These are phyloP conservation scores for Populus simonii DNA, from an alignment of 345 rosid genomes.

Conservation along the genomic window DNA sequence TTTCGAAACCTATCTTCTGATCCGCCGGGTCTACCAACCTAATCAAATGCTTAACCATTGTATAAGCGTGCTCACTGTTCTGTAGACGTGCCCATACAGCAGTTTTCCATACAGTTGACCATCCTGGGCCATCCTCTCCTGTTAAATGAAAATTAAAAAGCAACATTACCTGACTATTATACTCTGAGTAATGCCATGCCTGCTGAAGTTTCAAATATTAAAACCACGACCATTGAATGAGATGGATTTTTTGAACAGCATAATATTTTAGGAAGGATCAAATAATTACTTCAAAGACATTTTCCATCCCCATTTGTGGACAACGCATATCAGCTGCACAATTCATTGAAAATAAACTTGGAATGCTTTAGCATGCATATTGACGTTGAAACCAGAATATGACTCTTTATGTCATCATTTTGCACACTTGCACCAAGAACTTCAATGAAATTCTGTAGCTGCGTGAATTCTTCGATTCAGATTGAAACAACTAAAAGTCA, in stretches of 20 bases:
- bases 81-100: constrained; percentile 82
- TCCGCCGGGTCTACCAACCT: constrained; percentile 68
- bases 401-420: not conserved
- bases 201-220: not conserved
- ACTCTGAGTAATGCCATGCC: not conserved
- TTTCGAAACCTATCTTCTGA: constrained; percentile 52
- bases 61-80: constrained; percentile 63
- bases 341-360: not conserved
- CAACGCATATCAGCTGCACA: not conserved
- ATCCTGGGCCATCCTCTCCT: constrained; percentile 96
- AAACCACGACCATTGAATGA: not conserved
- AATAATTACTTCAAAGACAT: not conserved
- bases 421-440: not conserved
- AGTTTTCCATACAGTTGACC: constrained; percentile 91
- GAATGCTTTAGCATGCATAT: not conserved
- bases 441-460: not conserved
- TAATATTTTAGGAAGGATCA: not conserved
- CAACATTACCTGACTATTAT: not conserved
- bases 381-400: not conserved
- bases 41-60: constrained; percentile 66
- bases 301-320: not conserved
- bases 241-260: not conserved
- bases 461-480: not conserved
- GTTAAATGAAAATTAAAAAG: constrained; percentile 9
- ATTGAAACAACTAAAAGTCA: not conserved